phyloP scores from a whole-genome alignment of 257 asterid genomes.

The Sherardia arvensis region DNA sequence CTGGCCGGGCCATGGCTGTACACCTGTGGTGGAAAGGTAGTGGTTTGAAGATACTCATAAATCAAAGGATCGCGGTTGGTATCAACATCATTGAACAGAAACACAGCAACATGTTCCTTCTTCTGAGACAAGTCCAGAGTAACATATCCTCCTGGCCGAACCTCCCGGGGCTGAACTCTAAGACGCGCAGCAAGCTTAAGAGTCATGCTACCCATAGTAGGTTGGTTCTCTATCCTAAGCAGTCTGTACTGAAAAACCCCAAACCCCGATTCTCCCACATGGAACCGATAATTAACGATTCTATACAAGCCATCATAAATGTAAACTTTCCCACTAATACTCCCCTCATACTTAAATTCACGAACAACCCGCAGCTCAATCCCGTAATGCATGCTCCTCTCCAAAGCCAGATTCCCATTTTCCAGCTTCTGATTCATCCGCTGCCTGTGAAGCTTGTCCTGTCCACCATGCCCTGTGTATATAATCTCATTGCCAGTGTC shows the following conservation, averaged over 20 bases:
- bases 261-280: conserved; percentile 71
- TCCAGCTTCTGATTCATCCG: conserved; percentile 72
- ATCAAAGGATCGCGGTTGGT: conserved; percentile 41
- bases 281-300: conserved; percentile 61
- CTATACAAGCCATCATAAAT: conserved; percentile 78
- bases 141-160: conserved; percentile 59
- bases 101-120: conserved; percentile 59
- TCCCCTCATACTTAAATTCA: conserved; percentile 64
- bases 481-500: conserved; percentile 75
- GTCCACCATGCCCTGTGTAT: conserved; percentile 97
- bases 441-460: conserved; percentile 52
- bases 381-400: conserved; percentile 74
- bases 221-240: conserved; percentile 55
- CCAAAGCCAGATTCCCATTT: conserved; percentile 74
- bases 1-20: conserved; percentile 19
- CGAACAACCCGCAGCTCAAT: conserved; percentile 83
- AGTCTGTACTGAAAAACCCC: conserved; percentile 70
- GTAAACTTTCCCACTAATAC: conserved; percentile 63
- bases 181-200: conserved; percentile 50
- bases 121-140: conserved; percentile 56
- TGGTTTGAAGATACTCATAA: conserved; percentile 39
- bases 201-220: conserved; percentile 57
- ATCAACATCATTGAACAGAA: conserved; percentile 64
- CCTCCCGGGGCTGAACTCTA: conserved; percentile 37
- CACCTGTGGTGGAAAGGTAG: conserved; percentile 48